These are phyloP conservation scores for Coniophora puteana DNA, from an alignment of 1,284 basidiomycete species.

Conservation along the genomic window DNA sequence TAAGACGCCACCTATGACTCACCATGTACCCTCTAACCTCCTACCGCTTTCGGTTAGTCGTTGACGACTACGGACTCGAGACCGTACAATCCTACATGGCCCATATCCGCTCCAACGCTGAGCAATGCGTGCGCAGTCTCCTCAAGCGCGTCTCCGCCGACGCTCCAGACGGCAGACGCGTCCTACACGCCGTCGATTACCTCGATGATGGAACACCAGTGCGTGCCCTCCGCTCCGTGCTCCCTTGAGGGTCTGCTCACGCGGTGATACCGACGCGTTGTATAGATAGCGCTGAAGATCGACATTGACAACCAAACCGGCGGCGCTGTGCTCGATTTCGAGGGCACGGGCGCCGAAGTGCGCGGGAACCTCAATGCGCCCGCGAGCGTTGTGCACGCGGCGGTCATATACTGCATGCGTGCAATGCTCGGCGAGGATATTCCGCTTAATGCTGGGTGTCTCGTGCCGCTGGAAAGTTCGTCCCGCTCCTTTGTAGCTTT, in stretches of 20 bases:
- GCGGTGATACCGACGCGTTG: conserved; percentile 6
- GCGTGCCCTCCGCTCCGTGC: conserved; percentile 15
- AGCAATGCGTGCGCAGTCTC: conserved; percentile 82
- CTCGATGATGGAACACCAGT: conserved; percentile 88
- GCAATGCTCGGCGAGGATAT: conserved; percentile 92
- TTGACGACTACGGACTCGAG: conserved; percentile 82
- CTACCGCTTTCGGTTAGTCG: conserved; percentile 44
- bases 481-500: conserved; percentile 8
- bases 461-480: conserved; percentile 74
- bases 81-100: conserved; percentile 94
- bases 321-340: conserved; percentile 87
- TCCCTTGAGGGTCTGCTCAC: not conserved
- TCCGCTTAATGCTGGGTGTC: conserved; percentile 90
- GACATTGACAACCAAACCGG: conserved; percentile 78
- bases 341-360: conserved; percentile 87
- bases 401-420: conserved; percentile 94
- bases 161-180: conserved; percentile 58
- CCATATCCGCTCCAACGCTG: conserved; percentile 89
- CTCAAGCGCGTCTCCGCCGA: conserved; percentile 74
- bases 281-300: conserved; percentile 74
- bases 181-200: conserved; percentile 73
- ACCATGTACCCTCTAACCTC: too few relatives aligned
- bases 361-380: conserved; percentile 90
- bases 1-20: conserved; percentile 4
- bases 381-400: conserved; percentile 86